Percentiles rank a stretch among this genome's conserved stretches.
phyloP scores from a whole-genome alignment of 164 flowering plant genomes.

The Echeveria elegans region DNA sequence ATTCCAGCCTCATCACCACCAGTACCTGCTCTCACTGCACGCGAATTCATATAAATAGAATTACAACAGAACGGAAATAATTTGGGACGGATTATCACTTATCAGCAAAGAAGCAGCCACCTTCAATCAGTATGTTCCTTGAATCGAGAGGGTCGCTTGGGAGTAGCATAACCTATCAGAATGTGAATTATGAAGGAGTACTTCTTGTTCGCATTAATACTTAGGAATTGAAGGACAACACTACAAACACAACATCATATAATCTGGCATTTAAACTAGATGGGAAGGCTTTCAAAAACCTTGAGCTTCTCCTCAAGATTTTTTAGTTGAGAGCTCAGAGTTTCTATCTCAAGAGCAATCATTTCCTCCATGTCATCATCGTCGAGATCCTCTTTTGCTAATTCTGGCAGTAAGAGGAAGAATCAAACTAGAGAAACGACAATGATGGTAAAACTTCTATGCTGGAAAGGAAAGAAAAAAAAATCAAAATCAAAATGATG shows the following conservation, averaged over 20 bases:
- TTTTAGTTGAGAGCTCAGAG: constrained; percentile 48
- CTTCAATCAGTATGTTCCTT: constrained; percentile 94
- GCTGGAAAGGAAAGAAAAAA: not conserved
- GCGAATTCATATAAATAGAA: not conserved
- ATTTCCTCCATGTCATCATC: constrained; percentile 94
- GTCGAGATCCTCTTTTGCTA: constrained; percentile 60
- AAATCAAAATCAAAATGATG: not conserved
- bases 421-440: not conserved
- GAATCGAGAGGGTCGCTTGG: constrained; percentile 96
- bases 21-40: constrained; percentile 94
- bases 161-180: constrained; percentile 56
- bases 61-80: not conserved
- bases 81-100: not conserved
- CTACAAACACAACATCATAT: not conserved
- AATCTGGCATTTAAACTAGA: not conserved
- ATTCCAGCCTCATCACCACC: constrained; percentile 99
- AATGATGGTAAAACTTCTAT: not conserved
- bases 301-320: constrained; percentile 76
- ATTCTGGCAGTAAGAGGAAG: constrained; percentile 29
- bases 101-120: constrained; percentile 24
- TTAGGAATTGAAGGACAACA: not conserved
- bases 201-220: not conserved
- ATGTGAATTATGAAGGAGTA: constrained; percentile 10
- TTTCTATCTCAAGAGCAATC: constrained; percentile 64
- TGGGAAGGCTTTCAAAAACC: constrained; percentile 30